Evolutionary conservation across 2,329 filamentous ascomycete species (phyloP).

Genomic region (Rhynchosporium secalis): DNA sequence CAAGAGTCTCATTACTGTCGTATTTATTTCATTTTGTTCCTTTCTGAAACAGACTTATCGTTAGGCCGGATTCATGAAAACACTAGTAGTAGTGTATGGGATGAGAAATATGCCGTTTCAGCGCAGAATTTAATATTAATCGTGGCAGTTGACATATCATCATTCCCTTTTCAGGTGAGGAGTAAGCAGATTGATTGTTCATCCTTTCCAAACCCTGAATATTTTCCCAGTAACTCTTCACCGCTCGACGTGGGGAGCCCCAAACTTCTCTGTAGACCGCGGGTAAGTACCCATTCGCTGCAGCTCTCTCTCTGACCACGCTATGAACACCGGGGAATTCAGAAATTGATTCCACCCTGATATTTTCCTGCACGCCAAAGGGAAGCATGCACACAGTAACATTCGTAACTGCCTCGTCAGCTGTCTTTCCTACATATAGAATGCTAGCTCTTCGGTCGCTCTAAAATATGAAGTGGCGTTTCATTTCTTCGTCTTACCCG

Average conservation of each 20-base stretch:
- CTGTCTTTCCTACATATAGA: neutral
- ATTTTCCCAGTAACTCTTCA: neutral
- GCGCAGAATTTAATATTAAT: neutral
- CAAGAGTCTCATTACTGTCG: neutral
- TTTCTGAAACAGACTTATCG: neutral
- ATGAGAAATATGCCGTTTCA: neutral
- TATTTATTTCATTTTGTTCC: neutral
- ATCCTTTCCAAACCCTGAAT: neutral
- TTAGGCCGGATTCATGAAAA: no score
- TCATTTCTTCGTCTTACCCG: no score
- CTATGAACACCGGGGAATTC: conserved; percentile 6
- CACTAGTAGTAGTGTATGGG: no score
- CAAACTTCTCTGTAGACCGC: neutral
- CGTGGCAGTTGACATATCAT: neutral
- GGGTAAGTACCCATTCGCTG: neutral
- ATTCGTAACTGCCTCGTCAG: neutral
- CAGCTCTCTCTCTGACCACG: neutral
- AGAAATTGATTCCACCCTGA: neutral
- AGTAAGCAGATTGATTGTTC: conserved; percentile 10
- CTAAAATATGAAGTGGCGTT: no score
- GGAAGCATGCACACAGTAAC: neutral
- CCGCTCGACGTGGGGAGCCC: neutral
- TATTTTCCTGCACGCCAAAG: neutral
- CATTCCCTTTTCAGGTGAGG: neutral
- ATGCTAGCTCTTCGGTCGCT: no score